These are phyloP conservation scores for Colletotrichum navitas DNA, from an alignment of 2,329 filamentous ascomycete species.

Conservation along the genomic window DNA sequence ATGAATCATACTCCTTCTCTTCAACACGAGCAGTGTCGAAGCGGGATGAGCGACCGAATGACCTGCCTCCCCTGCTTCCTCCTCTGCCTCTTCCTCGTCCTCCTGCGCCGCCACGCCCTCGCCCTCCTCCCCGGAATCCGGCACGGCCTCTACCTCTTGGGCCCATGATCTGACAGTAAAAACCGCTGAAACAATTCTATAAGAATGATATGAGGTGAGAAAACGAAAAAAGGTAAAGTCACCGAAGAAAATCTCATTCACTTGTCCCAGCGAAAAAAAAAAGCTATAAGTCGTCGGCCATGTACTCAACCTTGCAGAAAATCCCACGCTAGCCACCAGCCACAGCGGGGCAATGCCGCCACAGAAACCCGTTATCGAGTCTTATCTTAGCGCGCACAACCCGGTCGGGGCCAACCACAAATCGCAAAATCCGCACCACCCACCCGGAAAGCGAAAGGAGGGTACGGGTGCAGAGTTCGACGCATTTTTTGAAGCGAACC, in stretches of 20 bases:
- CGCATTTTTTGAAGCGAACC: slow-evolving; percentile 27
- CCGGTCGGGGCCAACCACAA: slow-evolving; percentile 57
- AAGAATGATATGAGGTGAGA: background rate
- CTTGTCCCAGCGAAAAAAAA: slow-evolving; percentile 30
- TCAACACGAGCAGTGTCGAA: slow-evolving; percentile 57
- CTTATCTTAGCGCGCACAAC: slow-evolving; percentile 69
- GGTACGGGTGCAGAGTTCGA: slow-evolving; percentile 42
- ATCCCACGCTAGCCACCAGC: slow-evolving; percentile 42
- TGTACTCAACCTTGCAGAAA: slow-evolving; percentile 42
- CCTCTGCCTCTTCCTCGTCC: slow-evolving; percentile 54
- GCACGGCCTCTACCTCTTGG: slow-evolving; percentile 46
- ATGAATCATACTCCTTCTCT: slow-evolving; percentile 54
- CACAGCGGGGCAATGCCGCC: slow-evolving; percentile 44
- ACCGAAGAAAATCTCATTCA: slow-evolving; percentile 16
- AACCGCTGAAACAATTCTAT: background rate
- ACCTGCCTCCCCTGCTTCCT: slow-evolving; percentile 49
- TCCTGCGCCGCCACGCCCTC: slow-evolving; percentile 51
- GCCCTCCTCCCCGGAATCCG: slow-evolving; percentile 46
- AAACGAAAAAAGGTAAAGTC: background rate
- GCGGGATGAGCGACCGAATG: slow-evolving; percentile 53
- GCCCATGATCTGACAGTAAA: slow-evolving; percentile 37
- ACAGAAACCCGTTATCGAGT: slow-evolving; percentile 43
- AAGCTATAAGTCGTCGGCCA: slow-evolving; percentile 40
- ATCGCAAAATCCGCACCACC: slow-evolving; percentile 56
- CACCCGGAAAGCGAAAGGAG: slow-evolving; percentile 52